phyloP scores from a whole-genome alignment of 441 rosid species.

The Sinapis alba region DNA sequence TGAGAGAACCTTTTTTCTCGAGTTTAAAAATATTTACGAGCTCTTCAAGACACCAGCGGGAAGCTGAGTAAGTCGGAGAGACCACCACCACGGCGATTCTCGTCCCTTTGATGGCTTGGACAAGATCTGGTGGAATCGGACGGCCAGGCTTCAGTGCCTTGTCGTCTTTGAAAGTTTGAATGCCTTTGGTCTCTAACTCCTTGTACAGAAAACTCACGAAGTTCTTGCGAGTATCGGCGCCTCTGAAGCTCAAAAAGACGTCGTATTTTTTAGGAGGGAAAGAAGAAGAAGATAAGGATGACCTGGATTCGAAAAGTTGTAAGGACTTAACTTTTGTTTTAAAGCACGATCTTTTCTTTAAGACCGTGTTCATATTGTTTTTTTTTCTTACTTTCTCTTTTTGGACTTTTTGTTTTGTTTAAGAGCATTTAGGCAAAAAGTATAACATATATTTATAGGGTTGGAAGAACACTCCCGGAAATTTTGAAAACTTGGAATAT shows the following conservation, averaged over 20 bases:
- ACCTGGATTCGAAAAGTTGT: background rate
- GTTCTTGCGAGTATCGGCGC: background rate
- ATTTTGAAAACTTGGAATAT: too few species aligned
- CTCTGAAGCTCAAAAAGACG: background rate
- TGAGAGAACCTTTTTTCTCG: background rate
- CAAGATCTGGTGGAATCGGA: background rate
- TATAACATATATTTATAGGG: background rate
- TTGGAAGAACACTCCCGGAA: conserved; percentile 36
- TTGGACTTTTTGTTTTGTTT: background rate
- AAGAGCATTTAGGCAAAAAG: too few species aligned
- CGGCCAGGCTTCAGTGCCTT: background rate
- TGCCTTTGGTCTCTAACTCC: background rate
- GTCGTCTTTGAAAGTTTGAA: background rate
- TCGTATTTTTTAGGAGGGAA: background rate
- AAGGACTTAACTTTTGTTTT: background rate
- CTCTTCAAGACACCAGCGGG: background rate
- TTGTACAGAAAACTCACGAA: background rate
- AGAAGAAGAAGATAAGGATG: background rate
- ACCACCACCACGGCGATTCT: background rate
- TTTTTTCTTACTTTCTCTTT: background rate
- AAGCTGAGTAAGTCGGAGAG: background rate
- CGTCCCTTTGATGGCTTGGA: background rate
- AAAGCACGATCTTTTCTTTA: background rate
- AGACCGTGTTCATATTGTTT: background rate
- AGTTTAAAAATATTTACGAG: background rate